Evolutionary conservation across 2,329 filamentous ascomycete species (phyloP).

Genomic region (Scedosporium apiospermum): DNA sequence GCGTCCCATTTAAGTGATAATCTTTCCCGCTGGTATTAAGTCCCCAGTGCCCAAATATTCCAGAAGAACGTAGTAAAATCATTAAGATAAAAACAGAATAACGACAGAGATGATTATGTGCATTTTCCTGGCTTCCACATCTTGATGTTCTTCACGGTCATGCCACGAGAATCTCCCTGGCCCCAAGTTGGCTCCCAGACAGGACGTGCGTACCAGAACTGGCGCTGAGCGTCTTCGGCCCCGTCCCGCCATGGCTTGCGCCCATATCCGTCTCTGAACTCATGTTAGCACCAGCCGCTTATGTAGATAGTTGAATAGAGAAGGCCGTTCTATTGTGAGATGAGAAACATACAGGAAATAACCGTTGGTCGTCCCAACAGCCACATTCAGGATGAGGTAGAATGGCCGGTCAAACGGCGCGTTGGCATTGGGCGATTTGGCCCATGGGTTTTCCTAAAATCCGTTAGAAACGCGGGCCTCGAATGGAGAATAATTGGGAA

Average conservation of each 20-base stretch:
- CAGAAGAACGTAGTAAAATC: too few relatives aligned
- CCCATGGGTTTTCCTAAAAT: slow-evolving; percentile 46
- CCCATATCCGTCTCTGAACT: slow-evolving; percentile 45
- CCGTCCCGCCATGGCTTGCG: slow-evolving; percentile 73
- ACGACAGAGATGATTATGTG: not conserved
- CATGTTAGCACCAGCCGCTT: not conserved
- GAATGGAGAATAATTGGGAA: not conserved
- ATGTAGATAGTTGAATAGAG: not conserved
- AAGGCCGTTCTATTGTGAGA: not conserved
- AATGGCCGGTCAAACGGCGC: slow-evolving; percentile 70
- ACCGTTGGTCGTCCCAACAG: slow-evolving; percentile 68
- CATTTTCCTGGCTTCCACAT: slow-evolving; percentile 32
- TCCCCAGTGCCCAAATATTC: too few relatives aligned
- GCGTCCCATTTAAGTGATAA: too few relatives aligned
- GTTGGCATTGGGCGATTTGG: slow-evolving; percentile 45
- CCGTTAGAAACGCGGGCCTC: not conserved
- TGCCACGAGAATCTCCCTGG: slow-evolving; percentile 25
- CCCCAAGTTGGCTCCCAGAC: slow-evolving; percentile 64
- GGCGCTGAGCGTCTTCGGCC: slow-evolving; percentile 55
- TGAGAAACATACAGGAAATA: slow-evolving; percentile 50
- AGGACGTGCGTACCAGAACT: slow-evolving; percentile 65
- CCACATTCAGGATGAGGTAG: slow-evolving; percentile 67
- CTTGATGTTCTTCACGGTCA: slow-evolving; percentile 35
- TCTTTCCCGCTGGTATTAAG: too few relatives aligned
- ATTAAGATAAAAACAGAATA: too few relatives aligned